Percentiles rank a stretch among this genome's conserved stretches.
phyloP scores from a whole-genome alignment of 441 rosid genomes.

The Populus hybrid region DNA sequence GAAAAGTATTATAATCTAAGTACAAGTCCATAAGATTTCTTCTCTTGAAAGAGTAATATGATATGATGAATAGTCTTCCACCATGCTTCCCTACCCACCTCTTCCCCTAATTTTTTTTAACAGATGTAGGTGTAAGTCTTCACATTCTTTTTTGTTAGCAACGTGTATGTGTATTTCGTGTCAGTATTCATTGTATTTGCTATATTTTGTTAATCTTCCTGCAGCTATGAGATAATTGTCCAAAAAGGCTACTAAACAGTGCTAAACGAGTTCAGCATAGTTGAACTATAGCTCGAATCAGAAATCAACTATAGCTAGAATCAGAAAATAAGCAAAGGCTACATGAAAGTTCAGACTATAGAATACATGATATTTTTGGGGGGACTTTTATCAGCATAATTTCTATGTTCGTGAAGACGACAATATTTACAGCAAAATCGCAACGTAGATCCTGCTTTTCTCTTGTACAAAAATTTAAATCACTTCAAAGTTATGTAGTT shows the following conservation, averaged over 20 bases:
- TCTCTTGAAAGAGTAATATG: too few species aligned
- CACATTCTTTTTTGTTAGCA: too few species aligned
- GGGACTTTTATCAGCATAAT: too few species aligned
- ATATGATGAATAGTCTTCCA: too few species aligned
- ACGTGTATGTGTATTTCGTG: not conserved
- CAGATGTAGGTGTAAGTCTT: not conserved
- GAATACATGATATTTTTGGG: too few species aligned
- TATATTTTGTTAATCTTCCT: not conserved
- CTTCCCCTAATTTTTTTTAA: too few species aligned
- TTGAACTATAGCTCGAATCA: too few species aligned
- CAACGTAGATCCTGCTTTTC: not conserved
- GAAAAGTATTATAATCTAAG: too few species aligned
- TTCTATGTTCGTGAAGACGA: too few species aligned
- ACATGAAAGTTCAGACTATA: too few species aligned
- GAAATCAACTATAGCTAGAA: not conserved
- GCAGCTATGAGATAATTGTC: not conserved
- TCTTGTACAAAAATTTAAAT: not conserved
- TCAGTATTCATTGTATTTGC: not conserved
- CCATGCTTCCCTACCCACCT: too few species aligned
- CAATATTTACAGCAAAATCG: not conserved
- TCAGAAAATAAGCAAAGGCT: not conserved
- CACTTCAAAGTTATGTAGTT: not conserved
- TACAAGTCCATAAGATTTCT: too few species aligned
- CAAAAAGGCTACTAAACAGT: not conserved
- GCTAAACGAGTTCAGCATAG: not conserved